Conservation (phyloP, 441 rosid genomes). For the Cnidoscolus chayamansa region DNA sequence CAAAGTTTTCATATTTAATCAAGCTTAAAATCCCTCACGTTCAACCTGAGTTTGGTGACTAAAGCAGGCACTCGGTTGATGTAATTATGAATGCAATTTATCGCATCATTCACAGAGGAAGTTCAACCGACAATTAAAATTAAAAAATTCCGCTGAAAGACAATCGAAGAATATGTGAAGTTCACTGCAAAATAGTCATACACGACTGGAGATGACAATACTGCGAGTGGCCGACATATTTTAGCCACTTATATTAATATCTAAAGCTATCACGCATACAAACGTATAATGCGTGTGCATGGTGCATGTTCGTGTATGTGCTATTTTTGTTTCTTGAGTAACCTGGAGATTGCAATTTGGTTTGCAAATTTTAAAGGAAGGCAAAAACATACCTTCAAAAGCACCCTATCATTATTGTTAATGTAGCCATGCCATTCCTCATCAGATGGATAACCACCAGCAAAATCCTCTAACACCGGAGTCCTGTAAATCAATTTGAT, state of each 20-base stretch:
- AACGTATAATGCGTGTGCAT: not conserved
- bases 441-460: slow-evolving; percentile 82
- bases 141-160: too few relatives aligned
- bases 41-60: too few relatives aligned
- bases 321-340: too few relatives aligned
- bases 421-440: slow-evolving; percentile 98
- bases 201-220: not conserved
- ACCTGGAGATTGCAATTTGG: not conserved
- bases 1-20: too few relatives aligned
- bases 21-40: too few relatives aligned
- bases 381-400: slow-evolving; percentile 62
- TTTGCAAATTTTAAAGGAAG: not conserved
- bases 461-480: slow-evolving; percentile 64
- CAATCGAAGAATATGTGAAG: too few relatives aligned
- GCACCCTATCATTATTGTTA: slow-evolving; percentile 86
- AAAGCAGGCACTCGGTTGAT: too few relatives aligned
- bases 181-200: too few relatives aligned
- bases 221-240: not conserved
- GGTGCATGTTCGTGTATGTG: too few relatives aligned
- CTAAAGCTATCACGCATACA: not conserved
- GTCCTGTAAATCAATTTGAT: slow-evolving; percentile 39
- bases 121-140: too few relatives aligned
- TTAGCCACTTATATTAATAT: not conserved
- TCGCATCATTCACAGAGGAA: too few relatives aligned
- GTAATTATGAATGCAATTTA: not conserved